Evolutionary conservation across 2,329 filamentous ascomycete species (phyloP).

Genomic region (Fusarium incarnatum): DNA sequence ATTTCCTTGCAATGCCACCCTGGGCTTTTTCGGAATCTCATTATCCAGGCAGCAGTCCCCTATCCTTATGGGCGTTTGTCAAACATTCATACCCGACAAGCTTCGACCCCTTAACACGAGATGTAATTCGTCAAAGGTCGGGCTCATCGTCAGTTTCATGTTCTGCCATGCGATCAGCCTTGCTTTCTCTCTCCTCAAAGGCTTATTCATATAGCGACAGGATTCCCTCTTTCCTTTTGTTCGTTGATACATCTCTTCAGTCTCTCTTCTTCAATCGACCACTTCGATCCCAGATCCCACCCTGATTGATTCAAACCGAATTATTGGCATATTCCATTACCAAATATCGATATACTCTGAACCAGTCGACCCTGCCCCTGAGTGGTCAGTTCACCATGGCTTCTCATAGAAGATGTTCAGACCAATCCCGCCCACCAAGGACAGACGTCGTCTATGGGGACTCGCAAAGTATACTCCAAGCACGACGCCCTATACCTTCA

Average conservation of each 20-base stretch:
- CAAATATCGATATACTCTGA: not conserved
- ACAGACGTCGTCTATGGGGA: not conserved
- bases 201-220: not conserved
- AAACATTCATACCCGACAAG: constrained; percentile 2
- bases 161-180: constrained; percentile 20
- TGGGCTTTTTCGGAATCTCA: not conserved
- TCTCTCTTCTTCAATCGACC: not conserved
- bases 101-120: not conserved
- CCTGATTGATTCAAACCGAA: not conserved
- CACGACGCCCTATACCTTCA: not conserved
- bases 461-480: not conserved
- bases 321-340: not conserved
- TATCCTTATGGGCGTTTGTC: not conserved
- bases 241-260: not conserved
- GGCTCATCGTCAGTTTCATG: not conserved
- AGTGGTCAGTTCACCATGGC: not conserved
- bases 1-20: constrained; percentile 2
- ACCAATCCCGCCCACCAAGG: not conserved
- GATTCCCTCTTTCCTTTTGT: not conserved
- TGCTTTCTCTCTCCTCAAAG: not conserved
- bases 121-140: not conserved
- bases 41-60: constrained; percentile 18
- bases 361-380: not conserved
- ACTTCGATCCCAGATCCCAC: not conserved
- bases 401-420: not conserved